A percentile compares a stretch with the other conserved stretches of the same genome.
Evolutionary conservation across 768 basidiomycete species (phyloP).

Genomic region (Podaxis sp.): DNA sequence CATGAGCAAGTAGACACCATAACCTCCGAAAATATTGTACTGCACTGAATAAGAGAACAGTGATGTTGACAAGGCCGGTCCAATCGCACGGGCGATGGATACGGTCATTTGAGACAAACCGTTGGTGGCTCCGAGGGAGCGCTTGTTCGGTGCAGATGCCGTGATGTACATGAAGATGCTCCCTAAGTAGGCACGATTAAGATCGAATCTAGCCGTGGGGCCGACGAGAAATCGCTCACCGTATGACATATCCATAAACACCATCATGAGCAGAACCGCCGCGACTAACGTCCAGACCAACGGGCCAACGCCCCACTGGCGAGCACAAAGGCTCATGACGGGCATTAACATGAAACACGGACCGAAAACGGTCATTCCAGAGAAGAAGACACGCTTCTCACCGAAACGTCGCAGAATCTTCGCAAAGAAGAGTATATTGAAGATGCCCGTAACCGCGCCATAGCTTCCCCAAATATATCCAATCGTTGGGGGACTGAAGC

Average conservation of each 20-base stretch:
- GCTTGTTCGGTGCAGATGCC: slow-evolving; percentile 42
- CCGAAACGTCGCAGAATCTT: slow-evolving; percentile 39
- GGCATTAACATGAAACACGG: slow-evolving; percentile 41
- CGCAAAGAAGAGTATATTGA: slow-evolving; percentile 40
- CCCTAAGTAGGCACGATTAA: slow-evolving; percentile 22
- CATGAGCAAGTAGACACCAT: slow-evolving; percentile 39
- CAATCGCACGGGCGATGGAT: slow-evolving; percentile 43
- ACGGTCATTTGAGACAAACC: slow-evolving; percentile 43
- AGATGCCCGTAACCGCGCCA: slow-evolving; percentile 33
- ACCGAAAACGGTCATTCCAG: slow-evolving; percentile 31
- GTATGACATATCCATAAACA: slow-evolving; percentile 39
- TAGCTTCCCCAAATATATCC: slow-evolving; percentile 49
- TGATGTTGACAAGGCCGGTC: slow-evolving; percentile 44
- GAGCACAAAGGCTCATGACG: slow-evolving; percentile 38
- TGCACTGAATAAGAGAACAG: slow-evolving; percentile 51
- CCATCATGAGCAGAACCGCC: slow-evolving; percentile 24
- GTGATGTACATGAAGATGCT: slow-evolving; percentile 50
- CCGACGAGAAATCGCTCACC: slow-evolving; percentile 26
- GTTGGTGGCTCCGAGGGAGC: slow-evolving; percentile 46
- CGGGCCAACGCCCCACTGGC: slow-evolving; percentile 28
- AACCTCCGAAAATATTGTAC: slow-evolving; percentile 40
- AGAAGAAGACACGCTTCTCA: slow-evolving; percentile 34
- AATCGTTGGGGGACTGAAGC: slow-evolving; percentile 55
- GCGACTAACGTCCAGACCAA: slow-evolving; percentile 34
- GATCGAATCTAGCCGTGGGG: background rate